phyloP scores from a whole-genome alignment of 2,329 filamentous ascomycete genomes.

The Sporothrix inflata region DNA sequence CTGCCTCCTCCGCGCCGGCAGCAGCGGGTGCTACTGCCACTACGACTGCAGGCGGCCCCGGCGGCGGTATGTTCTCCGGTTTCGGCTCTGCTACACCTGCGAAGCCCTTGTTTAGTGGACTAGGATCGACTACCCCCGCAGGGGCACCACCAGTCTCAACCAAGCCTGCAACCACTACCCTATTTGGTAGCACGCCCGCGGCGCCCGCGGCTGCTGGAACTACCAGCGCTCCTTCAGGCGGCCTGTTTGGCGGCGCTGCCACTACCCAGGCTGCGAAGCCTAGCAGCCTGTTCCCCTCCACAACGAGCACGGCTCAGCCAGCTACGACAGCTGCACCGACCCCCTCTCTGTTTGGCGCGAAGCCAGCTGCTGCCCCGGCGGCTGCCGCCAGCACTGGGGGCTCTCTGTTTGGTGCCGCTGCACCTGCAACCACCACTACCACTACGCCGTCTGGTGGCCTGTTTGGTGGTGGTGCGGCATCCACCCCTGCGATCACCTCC shows the following conservation, averaged over 20 bases:
- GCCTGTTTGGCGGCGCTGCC: conserved; percentile 24
- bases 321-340: conserved; percentile 5
- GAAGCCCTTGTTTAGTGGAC: conserved; percentile 51
- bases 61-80: conserved; percentile 23
- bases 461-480: conserved; percentile 21
- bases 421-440: neutral
- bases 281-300: conserved; percentile 11
- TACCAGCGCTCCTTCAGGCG: conserved; percentile 27
- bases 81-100: conserved; percentile 46
- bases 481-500: neutral
- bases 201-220: conserved; percentile 29
- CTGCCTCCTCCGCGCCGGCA: neutral
- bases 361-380: conserved; percentile 14
- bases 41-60: conserved; percentile 2
- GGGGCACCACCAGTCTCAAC: conserved; percentile 55
- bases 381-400: neutral
- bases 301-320: conserved; percentile 19
- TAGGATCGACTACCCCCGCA: conserved; percentile 59
- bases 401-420: conserved; percentile 10
- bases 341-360: conserved; percentile 24
- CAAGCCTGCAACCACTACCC: conserved; percentile 35
- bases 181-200: conserved; percentile 27
- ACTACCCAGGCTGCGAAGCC: conserved; percentile 3
- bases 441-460: conserved; percentile 20
- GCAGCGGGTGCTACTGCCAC: conserved; percentile 16